Percentiles rank a stretch among this genome's conserved stretches.
These are phyloP conservation scores for Cornus kousa DNA, from an alignment of 148 eudicot genomes.

Conservation along the genomic window DNA sequence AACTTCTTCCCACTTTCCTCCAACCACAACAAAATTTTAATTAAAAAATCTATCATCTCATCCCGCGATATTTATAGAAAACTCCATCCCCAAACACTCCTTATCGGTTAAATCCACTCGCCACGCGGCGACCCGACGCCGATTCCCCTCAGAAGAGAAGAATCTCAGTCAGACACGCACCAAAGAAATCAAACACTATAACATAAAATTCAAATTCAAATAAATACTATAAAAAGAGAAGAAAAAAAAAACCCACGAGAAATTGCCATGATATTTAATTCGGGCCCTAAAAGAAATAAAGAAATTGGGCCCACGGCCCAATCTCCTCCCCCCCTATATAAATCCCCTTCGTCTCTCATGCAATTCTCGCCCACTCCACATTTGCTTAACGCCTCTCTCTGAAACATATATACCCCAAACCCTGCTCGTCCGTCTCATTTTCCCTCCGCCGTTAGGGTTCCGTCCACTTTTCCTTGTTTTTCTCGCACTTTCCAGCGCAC, in stretches of 20 bases:
- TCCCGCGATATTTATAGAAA: not conserved
- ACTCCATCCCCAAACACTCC: not conserved
- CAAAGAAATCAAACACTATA: not conserved
- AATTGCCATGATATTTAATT: not conserved
- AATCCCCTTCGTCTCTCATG: conserved; percentile 33
- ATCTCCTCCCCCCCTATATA: conserved; percentile 34
- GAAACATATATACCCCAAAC: not conserved
- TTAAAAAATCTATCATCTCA: no score
- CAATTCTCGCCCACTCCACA: conserved; percentile 59
- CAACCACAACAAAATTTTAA: no score
- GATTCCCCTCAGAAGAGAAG: not conserved
- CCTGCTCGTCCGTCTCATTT: no score
- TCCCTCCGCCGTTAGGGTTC: conserved; percentile 25
- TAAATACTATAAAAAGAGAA: not conserved
- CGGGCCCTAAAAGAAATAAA: not conserved
- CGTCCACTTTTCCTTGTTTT: not conserved
- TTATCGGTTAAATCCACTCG: not conserved
- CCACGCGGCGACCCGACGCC: conserved; percentile 66
- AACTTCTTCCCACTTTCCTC: conserved; percentile 9
- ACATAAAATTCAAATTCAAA: not conserved
- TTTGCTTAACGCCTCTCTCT: conserved; percentile 11
- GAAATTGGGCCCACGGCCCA: conserved; percentile 3
- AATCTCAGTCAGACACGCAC: not conserved
- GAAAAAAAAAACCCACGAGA: not conserved
- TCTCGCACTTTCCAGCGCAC: not conserved